These are phyloP conservation scores for Coemansia sp. DNA, from an alignment of 192 early-diverging fungal genomes.

Conservation along the genomic window DNA sequence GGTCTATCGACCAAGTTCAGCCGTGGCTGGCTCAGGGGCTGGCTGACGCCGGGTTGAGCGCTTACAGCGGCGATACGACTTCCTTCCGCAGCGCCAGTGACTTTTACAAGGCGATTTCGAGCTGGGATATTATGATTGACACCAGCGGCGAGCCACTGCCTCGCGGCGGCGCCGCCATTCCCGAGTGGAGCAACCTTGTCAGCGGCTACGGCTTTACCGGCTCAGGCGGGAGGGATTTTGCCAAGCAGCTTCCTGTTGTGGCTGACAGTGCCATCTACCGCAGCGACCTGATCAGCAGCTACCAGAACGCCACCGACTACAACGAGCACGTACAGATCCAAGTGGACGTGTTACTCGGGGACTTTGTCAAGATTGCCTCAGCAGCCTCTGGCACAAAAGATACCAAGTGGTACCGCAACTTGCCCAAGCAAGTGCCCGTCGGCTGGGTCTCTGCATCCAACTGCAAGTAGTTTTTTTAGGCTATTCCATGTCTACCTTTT, in stretches of 20 bases:
- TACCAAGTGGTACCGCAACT: conserved; percentile 72
- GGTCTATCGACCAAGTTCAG: conserved; percentile 48
- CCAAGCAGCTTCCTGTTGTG: conserved; percentile 56
- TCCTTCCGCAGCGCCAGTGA: conserved; percentile 42
- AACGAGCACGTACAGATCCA: conserved; percentile 70
- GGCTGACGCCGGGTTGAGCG: conserved; percentile 64
- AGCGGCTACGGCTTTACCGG: conserved; percentile 28
- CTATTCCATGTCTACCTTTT: background rate
- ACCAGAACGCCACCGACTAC: conserved; percentile 65
- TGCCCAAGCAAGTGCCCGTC: conserved; percentile 58
- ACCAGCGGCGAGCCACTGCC: conserved; percentile 53
- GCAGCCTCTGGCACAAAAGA: conserved; percentile 54
- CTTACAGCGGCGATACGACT: conserved; percentile 24
- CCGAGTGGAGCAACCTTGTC: conserved; percentile 43
- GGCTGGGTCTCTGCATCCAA: conserved; percentile 53
- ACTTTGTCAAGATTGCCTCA: conserved; percentile 56
- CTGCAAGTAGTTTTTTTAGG: conserved; percentile 23
- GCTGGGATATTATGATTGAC: conserved; percentile 71
- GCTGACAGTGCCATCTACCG: conserved; percentile 62
- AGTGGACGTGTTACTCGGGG: conserved; percentile 60
- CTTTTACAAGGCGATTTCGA: conserved; percentile 57
- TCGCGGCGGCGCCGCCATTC: conserved; percentile 59
- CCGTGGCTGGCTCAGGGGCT: conserved; percentile 52
- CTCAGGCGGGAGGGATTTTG: background rate
- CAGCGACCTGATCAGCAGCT: conserved; percentile 71